Conservation (phyloP, 805 yeast genomes). For the Candida koratica region DNA sequence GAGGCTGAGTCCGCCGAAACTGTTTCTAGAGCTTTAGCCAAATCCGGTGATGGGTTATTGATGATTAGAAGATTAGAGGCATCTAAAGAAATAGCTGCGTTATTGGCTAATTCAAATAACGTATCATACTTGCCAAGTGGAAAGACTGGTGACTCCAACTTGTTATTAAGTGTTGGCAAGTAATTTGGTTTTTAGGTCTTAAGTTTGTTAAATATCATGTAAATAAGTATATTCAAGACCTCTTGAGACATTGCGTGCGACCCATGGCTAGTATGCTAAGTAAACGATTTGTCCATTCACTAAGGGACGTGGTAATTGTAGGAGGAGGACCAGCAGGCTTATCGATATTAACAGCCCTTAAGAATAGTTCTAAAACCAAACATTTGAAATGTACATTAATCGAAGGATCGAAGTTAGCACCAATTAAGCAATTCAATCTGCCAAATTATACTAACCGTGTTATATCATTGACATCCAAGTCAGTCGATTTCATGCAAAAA, state of each 20-base stretch:
- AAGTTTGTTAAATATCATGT: too few species aligned
- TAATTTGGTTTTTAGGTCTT: too few species aligned
- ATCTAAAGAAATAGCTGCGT: slow-evolving; percentile 88
- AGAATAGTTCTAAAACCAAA: slow-evolving; percentile 58
- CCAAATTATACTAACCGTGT: slow-evolving; percentile 73
- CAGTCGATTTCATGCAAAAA: slow-evolving; percentile 58
- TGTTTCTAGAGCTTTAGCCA: slow-evolving; percentile 85
- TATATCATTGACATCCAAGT: slow-evolving; percentile 79
- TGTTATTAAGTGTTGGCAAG: slow-evolving; percentile 63
- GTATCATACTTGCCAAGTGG: slow-evolving; percentile 81
- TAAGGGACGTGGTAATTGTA: slow-evolving; percentile 74
- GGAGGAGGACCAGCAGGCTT: slow-evolving; percentile 99
- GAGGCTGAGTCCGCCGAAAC: slow-evolving; percentile 98
- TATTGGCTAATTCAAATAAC: slow-evolving; percentile 78
- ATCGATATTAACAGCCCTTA: slow-evolving; percentile 77
- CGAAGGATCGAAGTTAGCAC: slow-evolving; percentile 63
- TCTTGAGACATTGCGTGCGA: too few species aligned
- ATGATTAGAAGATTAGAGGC: slow-evolving; percentile 95
- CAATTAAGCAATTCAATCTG: slow-evolving; percentile 49
- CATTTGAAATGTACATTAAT: slow-evolving; percentile 62
- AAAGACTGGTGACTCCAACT: slow-evolving; percentile 45
- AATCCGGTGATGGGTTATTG: slow-evolving; percentile 93
- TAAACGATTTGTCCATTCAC: slow-evolving; percentile 7
- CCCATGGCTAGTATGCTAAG: slow-evolving; percentile 6
- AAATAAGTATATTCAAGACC: too few species aligned